phyloP scores from a whole-genome alignment of 1,284 basidiomycete genomes.

The Entoloma clypeatum region DNA sequence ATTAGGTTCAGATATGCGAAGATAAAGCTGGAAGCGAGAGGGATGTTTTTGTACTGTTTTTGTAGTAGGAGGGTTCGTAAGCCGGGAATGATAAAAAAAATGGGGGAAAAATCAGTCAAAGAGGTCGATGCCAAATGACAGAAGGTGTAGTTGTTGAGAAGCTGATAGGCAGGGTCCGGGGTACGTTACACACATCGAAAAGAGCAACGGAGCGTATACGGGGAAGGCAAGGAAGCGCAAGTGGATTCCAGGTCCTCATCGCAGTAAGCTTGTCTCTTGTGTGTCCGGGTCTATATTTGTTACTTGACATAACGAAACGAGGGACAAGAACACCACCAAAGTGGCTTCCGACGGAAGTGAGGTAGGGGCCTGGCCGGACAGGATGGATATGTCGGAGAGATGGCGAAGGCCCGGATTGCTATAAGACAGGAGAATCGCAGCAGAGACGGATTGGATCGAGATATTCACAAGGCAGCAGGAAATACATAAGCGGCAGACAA shows the following conservation, averaged over 20 bases:
- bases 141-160: constrained; percentile 15
- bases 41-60: constrained; percentile 47
- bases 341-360: constrained; percentile 17
- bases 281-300: constrained; percentile 3
- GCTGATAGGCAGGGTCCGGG: constrained; percentile 15
- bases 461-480: constrained; percentile 31
- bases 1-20: constrained; percentile 23
- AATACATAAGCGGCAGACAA: constrained; percentile 32
- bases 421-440: constrained; percentile 21
- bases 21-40: constrained; percentile 29
- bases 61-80: constrained; percentile 24
- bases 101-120: constrained; percentile 29
- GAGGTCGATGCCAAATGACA: constrained; percentile 17
- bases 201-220: constrained; percentile 11
- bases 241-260: constrained; percentile 12
- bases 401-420: constrained; percentile 28
- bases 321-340: too few species aligned
- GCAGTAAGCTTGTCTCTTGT: constrained; percentile 13
- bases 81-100: constrained; percentile 31
- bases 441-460: constrained; percentile 20
- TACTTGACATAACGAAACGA: constrained; percentile 1
- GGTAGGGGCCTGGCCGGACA: constrained; percentile 36
- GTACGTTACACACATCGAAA: constrained; percentile 15
- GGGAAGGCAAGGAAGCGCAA: constrained; percentile 13
- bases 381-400: constrained; percentile 61